Percentiles rank a stretch among this genome's conserved stretches.
These are phyloP conservation scores for Porcisia hertigi DNA, from an alignment of 208 protist species.

Conservation along the genomic window DNA sequence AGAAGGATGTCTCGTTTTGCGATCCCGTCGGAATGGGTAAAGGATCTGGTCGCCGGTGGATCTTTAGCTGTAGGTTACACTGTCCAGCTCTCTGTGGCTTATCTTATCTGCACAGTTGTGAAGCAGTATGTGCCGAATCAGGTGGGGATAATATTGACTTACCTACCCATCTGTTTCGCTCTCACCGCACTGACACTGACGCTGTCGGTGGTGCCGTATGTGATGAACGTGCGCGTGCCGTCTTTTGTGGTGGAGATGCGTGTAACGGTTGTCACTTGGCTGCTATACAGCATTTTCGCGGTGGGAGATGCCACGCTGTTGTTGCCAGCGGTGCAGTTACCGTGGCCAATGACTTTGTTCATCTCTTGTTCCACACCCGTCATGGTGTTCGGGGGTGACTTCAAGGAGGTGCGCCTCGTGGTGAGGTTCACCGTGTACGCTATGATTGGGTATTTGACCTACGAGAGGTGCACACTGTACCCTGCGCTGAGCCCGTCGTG, in stretches of 20 bases:
- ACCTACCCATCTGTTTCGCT: conserved; percentile 34
- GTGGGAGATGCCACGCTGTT: conserved; percentile 27
- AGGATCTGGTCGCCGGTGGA: no score
- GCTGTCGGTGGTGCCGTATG: conserved; percentile 63
- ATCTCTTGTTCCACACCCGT: conserved; percentile 16
- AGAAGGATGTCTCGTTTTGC: no score
- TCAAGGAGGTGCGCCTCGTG: conserved; percentile 37
- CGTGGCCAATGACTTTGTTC: conserved; percentile 54
- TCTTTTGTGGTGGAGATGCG: conserved; percentile 39
- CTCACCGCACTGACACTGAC: conserved; percentile 32
- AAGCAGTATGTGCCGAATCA: conserved; percentile 42
- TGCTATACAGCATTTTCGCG: conserved; percentile 52
- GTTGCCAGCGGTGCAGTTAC: conserved; percentile 38
- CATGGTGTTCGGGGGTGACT: conserved; percentile 36
- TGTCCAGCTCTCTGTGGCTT: background rate
- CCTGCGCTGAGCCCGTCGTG: conserved; percentile 8
- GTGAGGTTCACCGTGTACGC: conserved; percentile 50
- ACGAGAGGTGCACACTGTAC: conserved; percentile 40
- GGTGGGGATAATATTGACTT: conserved; percentile 32
- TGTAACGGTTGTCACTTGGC: conserved; percentile 44
- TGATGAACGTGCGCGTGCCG: conserved; percentile 42
- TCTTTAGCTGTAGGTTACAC: no score
- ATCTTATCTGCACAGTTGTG: background rate
- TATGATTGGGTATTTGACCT: conserved; percentile 58
- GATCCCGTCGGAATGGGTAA: no score